Base-by-base conservation (phyloP, 1,284 basidiomycete species). In the Porodaedalea pini region DNA sequence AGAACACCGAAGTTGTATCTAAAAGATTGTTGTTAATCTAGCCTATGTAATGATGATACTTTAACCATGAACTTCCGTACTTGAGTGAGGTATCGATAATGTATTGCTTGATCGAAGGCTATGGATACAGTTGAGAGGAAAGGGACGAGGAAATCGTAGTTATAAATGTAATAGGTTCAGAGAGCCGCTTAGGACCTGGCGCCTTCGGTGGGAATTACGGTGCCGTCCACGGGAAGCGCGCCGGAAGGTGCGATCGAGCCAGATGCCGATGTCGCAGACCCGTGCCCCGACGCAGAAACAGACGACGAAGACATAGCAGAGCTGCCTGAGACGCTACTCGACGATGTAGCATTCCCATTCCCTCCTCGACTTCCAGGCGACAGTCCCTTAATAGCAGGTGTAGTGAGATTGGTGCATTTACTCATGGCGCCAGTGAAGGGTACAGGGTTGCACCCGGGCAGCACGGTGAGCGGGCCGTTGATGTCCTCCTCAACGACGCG, bases 391-490 rank as follows among this genome's bases (percentile, higher is more conserved):
- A 55, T 37, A 21, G 23, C 7, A 10, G 54, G 54, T 19, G 31
- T 39, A 7, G 29, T 11, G 7, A 19, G 15, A 36, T 37, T 17
- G 10, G 41, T 17, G 13, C 54, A 55, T n/a, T n/a, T n/a, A 15
- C 6, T 21, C 15, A 27, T 29, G 23, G 32, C 15, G 11, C 23
- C 11, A 8, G 23, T 13, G 31, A 47, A 17, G 6, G 54, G 54
- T 11, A 88, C 66, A 85, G 81, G 65, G 76, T 80, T 56, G 73
- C 76, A 32, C 77, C 78, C 44, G 71, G 74, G 50, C 81, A 83
- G 67, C 27, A 51, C 48, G 29, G 48, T 34, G 52, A 70, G 56
- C n/a, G 66, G 66, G 15, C 34, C 34, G 15, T 49, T 40, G 50
- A 65, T 43, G 23, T 67, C 67, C 51, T 68, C 54, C 49, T 68